Conservation (phyloP, 2,329 filamentous ascomycete species). For the Dactylellina sp. region DNA sequence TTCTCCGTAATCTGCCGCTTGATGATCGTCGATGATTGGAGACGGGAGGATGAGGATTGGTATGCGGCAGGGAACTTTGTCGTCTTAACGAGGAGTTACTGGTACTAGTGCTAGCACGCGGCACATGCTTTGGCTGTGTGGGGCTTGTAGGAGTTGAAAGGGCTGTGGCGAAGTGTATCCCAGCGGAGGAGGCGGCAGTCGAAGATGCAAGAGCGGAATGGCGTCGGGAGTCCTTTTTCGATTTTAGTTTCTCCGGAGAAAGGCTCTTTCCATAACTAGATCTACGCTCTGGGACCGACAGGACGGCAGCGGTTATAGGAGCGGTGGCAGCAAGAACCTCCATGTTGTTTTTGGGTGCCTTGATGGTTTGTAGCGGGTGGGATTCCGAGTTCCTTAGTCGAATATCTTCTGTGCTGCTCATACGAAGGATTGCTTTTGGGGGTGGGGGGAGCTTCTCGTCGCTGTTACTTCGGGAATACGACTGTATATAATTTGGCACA, state of each 20-base stretch:
- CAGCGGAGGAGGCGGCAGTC: slow-evolving; percentile 52
- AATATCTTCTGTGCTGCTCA: slow-evolving; percentile 56
- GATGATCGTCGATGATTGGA: slow-evolving; percentile 48
- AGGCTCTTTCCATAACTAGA: slow-evolving; percentile 54
- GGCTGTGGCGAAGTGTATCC: slow-evolving; percentile 57
- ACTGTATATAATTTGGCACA: slow-evolving; percentile 61
- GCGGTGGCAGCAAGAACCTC: slow-evolving; percentile 55
- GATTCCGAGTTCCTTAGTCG: slow-evolving; percentile 58
- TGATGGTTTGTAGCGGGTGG: slow-evolving; percentile 55
- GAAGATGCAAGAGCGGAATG: slow-evolving; percentile 58
- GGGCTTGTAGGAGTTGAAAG: slow-evolving; percentile 58
- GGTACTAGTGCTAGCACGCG: slow-evolving; percentile 55
- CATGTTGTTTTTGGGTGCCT: slow-evolving; percentile 54
- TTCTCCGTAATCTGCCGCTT: slow-evolving; percentile 50
- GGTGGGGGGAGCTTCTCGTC: slow-evolving; percentile 53
- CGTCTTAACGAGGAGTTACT: slow-evolving; percentile 58
- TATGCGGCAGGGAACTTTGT: slow-evolving; percentile 56
- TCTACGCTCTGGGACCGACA: slow-evolving; percentile 55
- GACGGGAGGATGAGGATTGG: slow-evolving; percentile 40
- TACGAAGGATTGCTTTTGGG: slow-evolving; percentile 57
- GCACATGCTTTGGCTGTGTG: slow-evolving; percentile 54
- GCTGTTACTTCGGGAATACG: slow-evolving; percentile 58
- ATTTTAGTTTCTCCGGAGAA: slow-evolving; percentile 57
- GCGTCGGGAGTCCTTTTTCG: slow-evolving; percentile 56
- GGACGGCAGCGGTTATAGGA: slow-evolving; percentile 56